Percentiles rank a stretch among this genome's conserved stretches.
Evolutionary conservation across 768 basidiomycete species (phyloP).

Genomic region (Mycena sanguinolenta): DNA sequence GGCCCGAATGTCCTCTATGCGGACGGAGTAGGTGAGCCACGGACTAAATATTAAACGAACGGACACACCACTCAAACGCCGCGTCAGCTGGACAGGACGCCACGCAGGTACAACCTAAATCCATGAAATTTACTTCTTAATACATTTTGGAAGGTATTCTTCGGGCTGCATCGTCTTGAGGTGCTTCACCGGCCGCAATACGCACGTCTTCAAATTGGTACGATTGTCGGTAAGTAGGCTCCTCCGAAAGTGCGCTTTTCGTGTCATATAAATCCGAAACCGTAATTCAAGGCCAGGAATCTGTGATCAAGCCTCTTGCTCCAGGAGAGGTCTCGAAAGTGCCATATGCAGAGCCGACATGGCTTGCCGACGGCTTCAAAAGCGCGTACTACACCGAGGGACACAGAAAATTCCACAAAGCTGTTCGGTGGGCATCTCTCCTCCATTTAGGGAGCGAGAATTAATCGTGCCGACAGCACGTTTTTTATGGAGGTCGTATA

Average conservation of each 20-base stretch:
- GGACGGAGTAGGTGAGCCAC: slow-evolving; percentile 69
- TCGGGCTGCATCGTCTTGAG: slow-evolving; percentile 87
- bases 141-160: slow-evolving; percentile 64
- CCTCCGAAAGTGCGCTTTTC: neutral
- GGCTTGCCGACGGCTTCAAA: slow-evolving; percentile 76
- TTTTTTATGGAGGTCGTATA: slow-evolving; percentile 32
- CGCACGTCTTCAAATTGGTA: slow-evolving; percentile 76
- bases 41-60: neutral
- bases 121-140: neutral
- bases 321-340: slow-evolving; percentile 80
- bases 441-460: slow-evolving; percentile 33
- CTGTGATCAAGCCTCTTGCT: slow-evolving; percentile 64
- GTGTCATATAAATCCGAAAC: neutral
- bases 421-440: slow-evolving; percentile 77
- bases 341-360: slow-evolving; percentile 90
- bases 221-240: slow-evolving; percentile 57
- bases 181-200: slow-evolving; percentile 83
- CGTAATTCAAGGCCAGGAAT: slow-evolving; percentile 67
- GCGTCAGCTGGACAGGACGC: slow-evolving; percentile 76
- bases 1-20: slow-evolving; percentile 82
- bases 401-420: slow-evolving; percentile 82
- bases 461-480: slow-evolving; percentile 12
- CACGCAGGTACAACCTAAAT: slow-evolving; percentile 61
- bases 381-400: slow-evolving; percentile 84
- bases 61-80: neutral